Evolutionary conservation across 202 grass and related monocot species (phyloP), one percentile per base, ranked within the genome.

Genomic region (Elaeis oleifera): DNA sequence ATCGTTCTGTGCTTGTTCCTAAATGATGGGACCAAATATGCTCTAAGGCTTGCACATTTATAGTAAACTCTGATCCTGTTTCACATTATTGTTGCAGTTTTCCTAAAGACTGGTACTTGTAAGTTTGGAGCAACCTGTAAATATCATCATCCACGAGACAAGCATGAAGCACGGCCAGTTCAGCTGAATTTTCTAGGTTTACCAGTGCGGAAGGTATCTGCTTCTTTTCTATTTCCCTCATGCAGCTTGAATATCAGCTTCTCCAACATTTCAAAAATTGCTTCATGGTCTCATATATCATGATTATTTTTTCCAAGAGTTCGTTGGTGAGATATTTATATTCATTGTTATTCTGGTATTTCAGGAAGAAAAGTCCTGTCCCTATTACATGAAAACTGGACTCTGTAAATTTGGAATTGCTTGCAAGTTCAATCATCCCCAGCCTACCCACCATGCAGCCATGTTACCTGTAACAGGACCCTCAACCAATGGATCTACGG

Each of bases 371-470:
- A 64, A 64, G 15, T 15, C 48, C 23, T 64, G 62, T 51, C 15
- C 62, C 44, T 51, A 64, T 23, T 64, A 64, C 62, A 64, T 64
- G 48, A 64, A 13, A 64, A 51, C 62, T 16, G 62, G 62, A 26
- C 7, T 23, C 9, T 64, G 62, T 64, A 64, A 51, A 27, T 64
- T 50, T 26, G 62, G 62, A 50, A 5, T 25, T 26, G 5, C 62
- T 23, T 64, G 62, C 62, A 64, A 64, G 49, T 64, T 64, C 19
- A 64, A 64, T 64, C 62, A 64, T 51, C 62, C 62, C 2, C 62
- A 51, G 48, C 62, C 62, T 64, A 21, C 39, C 61, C 16, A 22
- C 22, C 22, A 5, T n/a, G 62, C 44, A 64, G 4, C 18, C 6
- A 1, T 48, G 23, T 64, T 64, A 7, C 61, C 39, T 51, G 20